Conservation (phyloP, 352 stramenopile species). For the Pythium biforme region DNA sequence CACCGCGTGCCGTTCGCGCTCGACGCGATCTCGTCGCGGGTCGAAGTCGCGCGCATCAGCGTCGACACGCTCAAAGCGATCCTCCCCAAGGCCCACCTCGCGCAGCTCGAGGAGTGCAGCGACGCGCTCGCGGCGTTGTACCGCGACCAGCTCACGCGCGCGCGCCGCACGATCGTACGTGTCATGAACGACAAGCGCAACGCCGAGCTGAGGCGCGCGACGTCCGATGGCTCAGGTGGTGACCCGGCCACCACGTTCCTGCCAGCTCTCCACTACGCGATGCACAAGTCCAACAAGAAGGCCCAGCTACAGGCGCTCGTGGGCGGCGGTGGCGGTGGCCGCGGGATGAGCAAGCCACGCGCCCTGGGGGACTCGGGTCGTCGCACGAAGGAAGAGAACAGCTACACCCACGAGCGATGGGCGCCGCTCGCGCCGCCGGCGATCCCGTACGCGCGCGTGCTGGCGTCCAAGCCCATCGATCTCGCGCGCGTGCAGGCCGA, state of each 20-base stretch:
- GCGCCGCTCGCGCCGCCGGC: background rate
- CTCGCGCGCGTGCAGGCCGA: constrained; percentile 23
- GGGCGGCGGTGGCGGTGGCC: background rate
- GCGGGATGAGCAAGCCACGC: too few relatives aligned
- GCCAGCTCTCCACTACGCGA: constrained; percentile 26
- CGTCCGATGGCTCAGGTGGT: background rate
- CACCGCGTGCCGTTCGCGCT: constrained; percentile 38
- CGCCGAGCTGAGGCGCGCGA: constrained; percentile 23
- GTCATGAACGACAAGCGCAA: constrained; percentile 53
- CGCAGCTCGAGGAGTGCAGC: constrained; percentile 18
- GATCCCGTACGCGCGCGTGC: constrained; percentile 34
- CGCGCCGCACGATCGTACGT: constrained; percentile 37
- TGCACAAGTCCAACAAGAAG: constrained; percentile 15
- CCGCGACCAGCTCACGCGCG: constrained; percentile 34
- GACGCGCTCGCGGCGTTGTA: constrained; percentile 26
- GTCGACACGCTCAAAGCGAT: constrained; percentile 50
- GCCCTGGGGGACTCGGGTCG: too few relatives aligned
- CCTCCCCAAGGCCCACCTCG: constrained; percentile 35
- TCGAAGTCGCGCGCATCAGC: constrained; percentile 42
- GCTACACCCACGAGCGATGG: background rate
- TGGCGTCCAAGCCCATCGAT: constrained; percentile 30
- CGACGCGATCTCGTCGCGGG: constrained; percentile 43
- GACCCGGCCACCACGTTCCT: constrained; percentile 23
- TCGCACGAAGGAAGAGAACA: background rate
- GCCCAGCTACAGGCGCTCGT: constrained; percentile 9